Percentiles rank a stretch among this genome's conserved stretches.
phyloP scores from a whole-genome alignment of 2,329 filamentous ascomycete species.

The Sordariomycetes sp. region DNA sequence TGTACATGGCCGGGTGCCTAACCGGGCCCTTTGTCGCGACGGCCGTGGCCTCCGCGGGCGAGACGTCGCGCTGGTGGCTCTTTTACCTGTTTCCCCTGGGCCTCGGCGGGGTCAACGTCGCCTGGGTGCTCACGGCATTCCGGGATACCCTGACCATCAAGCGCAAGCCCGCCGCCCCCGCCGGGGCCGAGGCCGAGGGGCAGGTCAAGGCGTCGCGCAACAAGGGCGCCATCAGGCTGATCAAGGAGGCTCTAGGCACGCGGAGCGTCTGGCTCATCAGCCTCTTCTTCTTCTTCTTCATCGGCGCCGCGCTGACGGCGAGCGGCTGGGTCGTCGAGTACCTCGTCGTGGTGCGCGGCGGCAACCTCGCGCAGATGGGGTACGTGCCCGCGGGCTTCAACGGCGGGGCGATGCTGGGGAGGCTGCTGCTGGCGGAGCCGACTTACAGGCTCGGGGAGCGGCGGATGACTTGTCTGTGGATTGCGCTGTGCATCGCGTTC shows the following conservation, averaged over 20 bases:
- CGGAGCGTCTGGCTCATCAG: constrained; percentile 43
- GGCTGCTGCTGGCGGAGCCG: constrained; percentile 43
- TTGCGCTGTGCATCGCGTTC: constrained; percentile 33
- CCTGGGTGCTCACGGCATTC: constrained; percentile 32
- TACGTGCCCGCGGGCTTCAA: constrained; percentile 50
- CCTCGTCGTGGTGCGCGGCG: constrained; percentile 43
- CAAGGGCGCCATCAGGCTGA: constrained; percentile 14
- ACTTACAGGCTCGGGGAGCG: constrained; percentile 45
- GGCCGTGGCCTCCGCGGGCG: constrained; percentile 26
- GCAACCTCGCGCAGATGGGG: constrained; percentile 40
- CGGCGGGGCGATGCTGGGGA: constrained; percentile 41
- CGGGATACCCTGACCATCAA: constrained; percentile 26
- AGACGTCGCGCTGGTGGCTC: constrained; percentile 31
- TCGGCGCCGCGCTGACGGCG: constrained; percentile 41
- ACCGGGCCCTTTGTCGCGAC: constrained; percentile 41
- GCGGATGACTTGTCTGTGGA: constrained; percentile 42
- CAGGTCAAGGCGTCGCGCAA: constrained; percentile 16
- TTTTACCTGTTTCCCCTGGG: constrained; percentile 44
- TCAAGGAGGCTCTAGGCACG: constrained; percentile 27
- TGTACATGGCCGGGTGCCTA: constrained; percentile 44
- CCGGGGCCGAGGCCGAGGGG: not conserved
- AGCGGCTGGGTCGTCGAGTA: constrained; percentile 54
- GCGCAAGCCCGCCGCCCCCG: not conserved
- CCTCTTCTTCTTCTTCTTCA: constrained; percentile 50
- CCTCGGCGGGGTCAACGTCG: constrained; percentile 35